Base-by-base conservation (phyloP, 2,329 filamentous ascomycete genomes). In the Xylaria sp. region DNA sequence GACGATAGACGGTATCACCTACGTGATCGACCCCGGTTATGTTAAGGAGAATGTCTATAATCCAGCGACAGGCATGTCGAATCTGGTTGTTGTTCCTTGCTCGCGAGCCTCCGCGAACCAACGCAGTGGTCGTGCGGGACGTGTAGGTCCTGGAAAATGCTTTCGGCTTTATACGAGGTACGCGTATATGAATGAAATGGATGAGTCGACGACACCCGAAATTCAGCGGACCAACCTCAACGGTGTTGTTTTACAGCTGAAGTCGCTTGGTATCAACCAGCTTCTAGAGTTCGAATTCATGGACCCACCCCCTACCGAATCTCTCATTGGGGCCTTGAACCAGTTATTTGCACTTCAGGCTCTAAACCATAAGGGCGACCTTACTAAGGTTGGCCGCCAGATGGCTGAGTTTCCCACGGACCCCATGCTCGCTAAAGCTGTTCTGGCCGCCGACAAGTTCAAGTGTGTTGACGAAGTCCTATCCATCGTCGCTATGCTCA, bases 21-120 rank as follows among this genome's bases (percentile, higher is more conserved):
- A 96, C 74, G 95, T 98, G 35, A 96, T 98, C 62, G 95, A 99
- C 69, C 91, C 91, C 0, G 95, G 95, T 0, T 96, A 96, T 67
- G 92, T 95, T 65, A 99, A 99, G 75, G 92, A 98, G 73, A 97
- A 97, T 68, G 86, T 93, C 1, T 98, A 94, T 79, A 96, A 97
- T 65, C 90, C 93, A 0, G 87, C 90, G 1, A 96, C 92, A 0
- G 93, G 93, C 57, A 96, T 98, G 90, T 93, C 94, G 27, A 93
- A 91, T 38, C 79, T 99, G 11, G 90, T 96, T 0, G 92, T 96
- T 1, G 93, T 94, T 0, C 94, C 95, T 0, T 96, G 92, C 74
- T 97, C 93, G 9, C 85, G 93, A 38, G 95, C 95, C 0, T 95
- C 92, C 15, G 94, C 94, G 2, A 96, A 97, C 72, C 95, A 99